Evolutionary conservation across 108 stramenopile genomes (phyloP).

Genomic region (Cyclotella choctawhatcheeana): DNA sequence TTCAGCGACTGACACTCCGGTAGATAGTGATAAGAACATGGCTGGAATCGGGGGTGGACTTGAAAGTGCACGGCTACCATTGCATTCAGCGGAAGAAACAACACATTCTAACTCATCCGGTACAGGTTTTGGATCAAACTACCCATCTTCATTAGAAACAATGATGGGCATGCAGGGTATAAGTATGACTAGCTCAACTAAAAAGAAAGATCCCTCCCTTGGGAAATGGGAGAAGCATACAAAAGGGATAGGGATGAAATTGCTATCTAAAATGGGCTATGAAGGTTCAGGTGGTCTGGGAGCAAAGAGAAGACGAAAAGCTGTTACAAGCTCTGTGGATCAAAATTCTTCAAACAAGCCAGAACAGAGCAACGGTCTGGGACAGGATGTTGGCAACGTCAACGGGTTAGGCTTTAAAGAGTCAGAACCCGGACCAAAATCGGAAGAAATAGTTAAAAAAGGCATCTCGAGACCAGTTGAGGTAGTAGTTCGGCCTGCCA

Average conservation of each 20-base stretch:
- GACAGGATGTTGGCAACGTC: background rate
- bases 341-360: slow-evolving; percentile 9
- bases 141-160: background rate
- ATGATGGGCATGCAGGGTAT: too few relatives aligned
- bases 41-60: background rate
- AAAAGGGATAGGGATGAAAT: slow-evolving; percentile 94
- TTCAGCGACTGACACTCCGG: background rate
- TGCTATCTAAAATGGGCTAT: slow-evolving; percentile 93
- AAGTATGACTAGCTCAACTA: slow-evolving; percentile 6
- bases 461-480: slow-evolving; percentile 91
- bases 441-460: slow-evolving; percentile 29
- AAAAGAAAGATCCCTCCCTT: slow-evolving; percentile 48
- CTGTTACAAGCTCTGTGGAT: slow-evolving; percentile 4
- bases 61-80: too few relatives aligned
- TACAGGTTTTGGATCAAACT: background rate
- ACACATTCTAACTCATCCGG: background rate
- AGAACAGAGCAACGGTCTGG: background rate
- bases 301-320: slow-evolving; percentile 54
- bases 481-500: slow-evolving; percentile 89
- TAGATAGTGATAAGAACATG: background rate
- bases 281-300: slow-evolving; percentile 85
- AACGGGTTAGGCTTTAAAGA: background rate
- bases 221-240: slow-evolving; percentile 96
- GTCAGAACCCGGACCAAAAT: too few relatives aligned
- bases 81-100: background rate